A percentile compares a stretch with the other conserved stretches of the same genome.
Conservation (phyloP, 1,139 yeast species). For the Debaryomyces coudertii region DNA sequence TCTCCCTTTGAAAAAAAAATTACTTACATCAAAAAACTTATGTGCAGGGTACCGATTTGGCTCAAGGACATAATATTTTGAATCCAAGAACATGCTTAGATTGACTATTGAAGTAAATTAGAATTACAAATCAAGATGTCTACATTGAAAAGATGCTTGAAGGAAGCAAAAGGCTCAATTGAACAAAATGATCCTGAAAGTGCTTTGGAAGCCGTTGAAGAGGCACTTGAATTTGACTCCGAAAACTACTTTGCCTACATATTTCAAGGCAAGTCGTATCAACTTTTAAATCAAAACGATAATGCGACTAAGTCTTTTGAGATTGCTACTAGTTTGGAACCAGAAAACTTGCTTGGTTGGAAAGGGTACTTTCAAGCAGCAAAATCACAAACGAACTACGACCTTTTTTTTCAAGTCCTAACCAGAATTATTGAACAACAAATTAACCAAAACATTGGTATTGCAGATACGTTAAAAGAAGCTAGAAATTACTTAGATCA, state of each 20-base stretch:
- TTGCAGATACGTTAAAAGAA: constrained; percentile 52
- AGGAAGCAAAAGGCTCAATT: constrained; percentile 63
- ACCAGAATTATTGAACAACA: constrained; percentile 25
- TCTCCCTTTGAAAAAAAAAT: constrained; percentile 4
- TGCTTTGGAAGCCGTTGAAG: constrained; percentile 55
- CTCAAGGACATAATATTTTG: not conserved
- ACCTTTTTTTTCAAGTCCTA: constrained; percentile 51
- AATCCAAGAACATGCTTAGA: not conserved
- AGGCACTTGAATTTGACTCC: constrained; percentile 57
- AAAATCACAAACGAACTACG: constrained; percentile 39
- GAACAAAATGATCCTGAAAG: constrained; percentile 59
- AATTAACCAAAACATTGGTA: constrained; percentile 37
- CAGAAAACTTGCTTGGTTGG: constrained; percentile 70
- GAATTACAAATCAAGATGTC: constrained; percentile 16
- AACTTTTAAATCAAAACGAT: constrained; percentile 39
- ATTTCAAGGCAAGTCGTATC: constrained; percentile 62
- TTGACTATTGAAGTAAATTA: not conserved
- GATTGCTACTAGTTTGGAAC: constrained; percentile 59
- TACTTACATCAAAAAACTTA: not conserved
- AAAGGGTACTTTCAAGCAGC: constrained; percentile 66
- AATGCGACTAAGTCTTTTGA: constrained; percentile 53
- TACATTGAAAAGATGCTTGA: constrained; percentile 49
- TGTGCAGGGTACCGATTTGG: constrained; percentile 1
- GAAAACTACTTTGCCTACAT: constrained; percentile 66
- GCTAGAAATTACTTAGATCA: constrained; percentile 47